Evolutionary conservation across 805 yeast genomes (phyloP).

Genomic region (Ogataea nonfermentans): DNA sequence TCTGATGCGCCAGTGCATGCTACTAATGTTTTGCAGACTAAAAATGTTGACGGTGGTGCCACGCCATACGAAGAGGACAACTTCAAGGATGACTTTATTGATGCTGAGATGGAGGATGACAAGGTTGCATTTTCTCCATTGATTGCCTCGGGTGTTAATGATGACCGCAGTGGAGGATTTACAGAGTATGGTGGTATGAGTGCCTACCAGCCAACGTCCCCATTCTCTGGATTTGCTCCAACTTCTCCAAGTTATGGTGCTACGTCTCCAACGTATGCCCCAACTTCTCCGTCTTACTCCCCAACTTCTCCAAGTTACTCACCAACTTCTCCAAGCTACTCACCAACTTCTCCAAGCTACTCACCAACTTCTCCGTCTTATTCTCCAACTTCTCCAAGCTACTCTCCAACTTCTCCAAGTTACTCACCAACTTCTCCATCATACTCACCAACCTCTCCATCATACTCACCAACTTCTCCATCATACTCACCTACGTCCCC

Average conservation of each 20-base stretch:
- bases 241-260: constrained; percentile 54
- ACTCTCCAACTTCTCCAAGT: constrained; percentile 73
- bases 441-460: constrained; percentile 70
- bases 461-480: constrained; percentile 79
- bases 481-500: constrained; percentile 75
- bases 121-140: constrained; percentile 90
- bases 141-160: constrained; percentile 78
- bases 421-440: constrained; percentile 70
- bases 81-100: constrained; percentile 59
- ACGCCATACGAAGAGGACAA: constrained; percentile 83
- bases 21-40: constrained; percentile 39
- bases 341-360: constrained; percentile 65
- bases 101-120: constrained; percentile 44
- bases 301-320: constrained; percentile 73
- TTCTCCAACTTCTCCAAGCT: constrained; percentile 57
- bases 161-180: constrained; percentile 76
- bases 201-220: constrained; percentile 50
- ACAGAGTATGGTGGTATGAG: constrained; percentile 78
- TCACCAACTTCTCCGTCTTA: constrained; percentile 76
- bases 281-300: constrained; percentile 68
- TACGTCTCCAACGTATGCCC: constrained; percentile 67
- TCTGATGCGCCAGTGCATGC: constrained; percentile 42
- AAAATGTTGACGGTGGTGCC: constrained; percentile 72
- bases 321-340: constrained; percentile 61
- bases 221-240: constrained; percentile 50